phyloP scores from a whole-genome alignment of 2,329 filamentous ascomycete genomes.

The Colletotrichum somersetense region DNA sequence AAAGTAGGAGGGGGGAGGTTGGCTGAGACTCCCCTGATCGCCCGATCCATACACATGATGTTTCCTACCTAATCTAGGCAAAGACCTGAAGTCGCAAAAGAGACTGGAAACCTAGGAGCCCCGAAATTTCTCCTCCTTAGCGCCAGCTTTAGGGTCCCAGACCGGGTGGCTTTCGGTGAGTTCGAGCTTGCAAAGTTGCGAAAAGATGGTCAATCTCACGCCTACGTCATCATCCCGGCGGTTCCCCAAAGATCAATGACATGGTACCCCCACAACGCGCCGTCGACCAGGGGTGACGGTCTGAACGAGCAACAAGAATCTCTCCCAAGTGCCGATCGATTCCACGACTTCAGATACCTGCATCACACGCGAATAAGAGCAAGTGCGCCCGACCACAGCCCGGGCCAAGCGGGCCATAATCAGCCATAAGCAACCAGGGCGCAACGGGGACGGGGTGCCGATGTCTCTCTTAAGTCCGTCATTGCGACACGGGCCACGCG shows the following conservation, averaged over 20 bases:
- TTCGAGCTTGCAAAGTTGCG: not conserved
- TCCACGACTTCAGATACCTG: constrained; percentile 35
- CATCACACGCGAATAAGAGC: not conserved
- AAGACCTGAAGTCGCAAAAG: not conserved
- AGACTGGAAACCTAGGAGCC: not conserved
- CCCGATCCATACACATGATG: not conserved
- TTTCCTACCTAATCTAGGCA: not conserved
- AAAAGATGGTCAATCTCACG: not conserved
- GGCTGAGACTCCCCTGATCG: not conserved
- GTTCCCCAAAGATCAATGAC: constrained; percentile 33
- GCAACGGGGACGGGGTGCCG: constrained; percentile 31
- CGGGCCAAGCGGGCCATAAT: constrained; percentile 28
- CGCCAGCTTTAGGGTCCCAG: constrained; percentile 24
- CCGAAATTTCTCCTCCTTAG: constrained; percentile 17
- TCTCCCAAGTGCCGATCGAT: constrained; percentile 34
- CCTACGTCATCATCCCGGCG: constrained; percentile 32
- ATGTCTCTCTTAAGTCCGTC: constrained; percentile 32
- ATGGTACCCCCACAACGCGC: constrained; percentile 38
- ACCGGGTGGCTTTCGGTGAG: not conserved
- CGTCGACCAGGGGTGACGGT: not conserved
- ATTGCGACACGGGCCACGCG: constrained; percentile 18
- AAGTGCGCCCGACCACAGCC: constrained; percentile 22
- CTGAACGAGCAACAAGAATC: not conserved
- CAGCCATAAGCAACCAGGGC: constrained; percentile 17
- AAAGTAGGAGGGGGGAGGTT: not conserved